Evolutionary conservation across 129 eudicot species (phyloP).

Genomic region (Centaurea solstitialis): DNA sequence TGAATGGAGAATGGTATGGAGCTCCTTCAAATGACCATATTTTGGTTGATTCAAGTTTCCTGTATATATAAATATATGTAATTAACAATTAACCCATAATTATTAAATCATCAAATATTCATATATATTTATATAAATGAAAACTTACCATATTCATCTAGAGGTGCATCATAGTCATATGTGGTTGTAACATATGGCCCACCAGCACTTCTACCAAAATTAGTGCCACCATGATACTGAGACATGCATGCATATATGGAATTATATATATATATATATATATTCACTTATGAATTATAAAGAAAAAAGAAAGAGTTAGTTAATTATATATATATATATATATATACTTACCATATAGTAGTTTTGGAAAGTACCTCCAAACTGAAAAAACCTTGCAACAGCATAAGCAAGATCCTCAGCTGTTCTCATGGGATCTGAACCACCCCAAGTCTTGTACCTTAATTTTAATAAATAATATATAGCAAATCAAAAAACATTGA

Average conservation of each 20-base stretch:
- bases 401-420: slow-evolving; percentile 72
- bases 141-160: slow-evolving; percentile 66
- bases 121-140: not conserved
- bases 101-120: not conserved
- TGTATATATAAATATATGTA: not conserved
- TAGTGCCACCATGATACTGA: slow-evolving; percentile 82
- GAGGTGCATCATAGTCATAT: slow-evolving; percentile 84
- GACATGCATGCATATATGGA: too few species aligned
- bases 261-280: too few species aligned
- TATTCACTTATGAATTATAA: too few species aligned
- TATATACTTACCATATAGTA: slow-evolving; percentile 61
- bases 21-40: slow-evolving; percentile 64
- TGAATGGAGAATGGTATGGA: slow-evolving; percentile 49
- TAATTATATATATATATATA: not conserved
- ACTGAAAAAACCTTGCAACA: slow-evolving; percentile 63
- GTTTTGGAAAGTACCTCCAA: slow-evolving; percentile 66
- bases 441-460: slow-evolving; percentile 78
- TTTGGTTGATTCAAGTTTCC: slow-evolving; percentile 66
- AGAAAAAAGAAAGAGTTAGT: too few species aligned
- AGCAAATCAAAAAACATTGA: not conserved
- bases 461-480: too few species aligned
- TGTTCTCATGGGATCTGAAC: slow-evolving; percentile 48
- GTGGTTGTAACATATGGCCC: slow-evolving; percentile 71
- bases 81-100: not conserved
- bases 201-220: slow-evolving; percentile 70